Base-by-base conservation (phyloP, 176 grass and related monocot species). In the Poa annua region DNA sequence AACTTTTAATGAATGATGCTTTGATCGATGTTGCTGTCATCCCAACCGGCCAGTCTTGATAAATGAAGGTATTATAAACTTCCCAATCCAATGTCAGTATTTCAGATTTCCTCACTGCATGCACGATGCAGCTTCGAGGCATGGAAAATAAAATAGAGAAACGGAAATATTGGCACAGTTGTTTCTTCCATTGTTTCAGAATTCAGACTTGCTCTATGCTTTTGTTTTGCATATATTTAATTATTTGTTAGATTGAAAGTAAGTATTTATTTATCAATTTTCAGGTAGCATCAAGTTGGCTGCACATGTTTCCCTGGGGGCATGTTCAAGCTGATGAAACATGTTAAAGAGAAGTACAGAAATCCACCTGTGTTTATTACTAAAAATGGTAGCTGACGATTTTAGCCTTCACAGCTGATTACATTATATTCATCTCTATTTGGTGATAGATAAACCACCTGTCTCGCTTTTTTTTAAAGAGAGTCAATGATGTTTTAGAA, bases 1-100 rank as follows among this genome's bases (percentile, higher is more conserved):
- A 93, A 88, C 77, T 98, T n/a, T 67, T 95, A 36, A 63, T 98
- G 80, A 64, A 91, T 78, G 96, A 98, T 88, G 92, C 91, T 75
- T 91, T 85, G 71, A 86, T 87, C 0, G 92, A 98, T 83, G 53
- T 87, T 14, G 77, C 57, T 17, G 78, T 86, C 70, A 95, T 95
- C 50, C 47, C 69, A 73, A 93, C 96, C 41, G 84, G 92, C 95
- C 81, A 86, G 83, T 84, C 36, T 24, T 83, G 21, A 61, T 55
- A 78, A n/a, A 85, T 9, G 7, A 45, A 77, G 5, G 13, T 4
- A 38, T 14, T 71, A 1, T 4, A 12, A 11, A 25, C 6, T 3
- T 55, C 25, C 11, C 74, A 22, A 12, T 80, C 0, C 20, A 35
- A 29, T 77, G 34, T 68, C 17, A 48, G 12, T 67, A 45, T 84